Evolutionary conservation across 169 alveolate genomes (phyloP), one percentile per base, ranked within the genome.

Genomic region (Plasmodium berghei): DNA sequence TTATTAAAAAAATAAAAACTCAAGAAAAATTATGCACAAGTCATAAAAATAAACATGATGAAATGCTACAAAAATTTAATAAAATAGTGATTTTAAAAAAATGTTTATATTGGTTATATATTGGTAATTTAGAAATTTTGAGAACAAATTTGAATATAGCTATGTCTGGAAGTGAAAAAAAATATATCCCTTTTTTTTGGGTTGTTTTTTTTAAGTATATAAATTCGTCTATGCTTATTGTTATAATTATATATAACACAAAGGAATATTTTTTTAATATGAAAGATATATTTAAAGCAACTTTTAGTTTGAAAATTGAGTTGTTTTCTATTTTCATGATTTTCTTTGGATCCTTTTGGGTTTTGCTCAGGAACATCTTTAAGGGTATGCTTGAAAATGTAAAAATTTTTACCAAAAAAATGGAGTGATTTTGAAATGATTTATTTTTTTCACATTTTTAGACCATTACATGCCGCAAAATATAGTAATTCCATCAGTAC

Each of bases 111-210:
- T 80, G 90, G 90, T 58, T 80, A 40, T 80, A 80, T 48, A 54
- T 80, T 18, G 90, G 90, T 5, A 80, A 80, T 16, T 20, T 80
- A 46, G 90, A 80, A 40, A 71, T 80, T 9, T 70, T 80, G 24
- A 18, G 90, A 66, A 80, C 40, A 70, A 80, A 80, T 59, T 66
- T 80, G 22, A 80, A 80, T 40, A 67, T 80, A 6, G 90, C 90
- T n/a, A 80, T 80, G 34, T 80, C 90, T 4, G 90, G 90, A 59
- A 54, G 22, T 16, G 90, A 66, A 54, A 48, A 80, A 10, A 67
- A 66, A 67, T 80, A 80, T 58, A 80, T 80, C 46, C 90, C 90
- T 9, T 71, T 67, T 46, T 80, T 80, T 49, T 80, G 90, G 90
- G 46, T 18, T 58, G 10, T 80, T n/a, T 64, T 80, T 14, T 70